Conservation (phyloP, 306 rosid species). For the Pterocarpus macrocarpus region DNA sequence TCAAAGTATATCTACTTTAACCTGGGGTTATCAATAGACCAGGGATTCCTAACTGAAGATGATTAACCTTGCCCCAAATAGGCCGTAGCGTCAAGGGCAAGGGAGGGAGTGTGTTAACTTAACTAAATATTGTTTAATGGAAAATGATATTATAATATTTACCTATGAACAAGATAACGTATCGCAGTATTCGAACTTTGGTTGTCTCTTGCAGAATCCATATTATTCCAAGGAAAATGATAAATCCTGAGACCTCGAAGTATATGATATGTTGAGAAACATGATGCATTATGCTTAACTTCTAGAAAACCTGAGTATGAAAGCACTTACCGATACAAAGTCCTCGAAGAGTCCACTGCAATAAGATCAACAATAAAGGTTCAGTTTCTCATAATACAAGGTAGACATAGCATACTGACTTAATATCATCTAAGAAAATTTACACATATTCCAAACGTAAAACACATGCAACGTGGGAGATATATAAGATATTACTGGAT, state of each 20-base stretch:
- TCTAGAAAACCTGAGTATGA: constrained; percentile 3
- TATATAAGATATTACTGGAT: neutral
- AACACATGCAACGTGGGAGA: neutral
- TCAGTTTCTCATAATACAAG: neutral
- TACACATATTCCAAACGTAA: neutral
- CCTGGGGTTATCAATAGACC: neutral
- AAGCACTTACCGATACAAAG: constrained; percentile 66
- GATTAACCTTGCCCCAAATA: neutral
- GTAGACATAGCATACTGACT: neutral
- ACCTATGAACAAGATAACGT: constrained; percentile 71
- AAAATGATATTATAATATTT: neutral
- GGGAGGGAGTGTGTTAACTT: neutral
- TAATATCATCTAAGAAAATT: constrained; percentile 2
- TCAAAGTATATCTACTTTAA: constrained; percentile 1
- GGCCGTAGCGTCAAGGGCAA: neutral
- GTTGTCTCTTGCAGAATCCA: constrained; percentile 79
- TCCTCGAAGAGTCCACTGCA: constrained; percentile 83
- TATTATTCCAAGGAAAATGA: constrained; percentile 64
- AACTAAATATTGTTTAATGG: neutral
- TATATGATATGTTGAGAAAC: constrained; percentile 21
- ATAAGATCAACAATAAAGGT: constrained; percentile 6
- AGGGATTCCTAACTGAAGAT: constrained; percentile 4
- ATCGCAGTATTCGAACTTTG: constrained; percentile 60
- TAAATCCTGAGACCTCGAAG: constrained; percentile 62
- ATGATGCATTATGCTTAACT: constrained; percentile 24